Evolutionary conservation across 441 rosid genomes (phyloP).

Genomic region (Isatis lusitanica): DNA sequence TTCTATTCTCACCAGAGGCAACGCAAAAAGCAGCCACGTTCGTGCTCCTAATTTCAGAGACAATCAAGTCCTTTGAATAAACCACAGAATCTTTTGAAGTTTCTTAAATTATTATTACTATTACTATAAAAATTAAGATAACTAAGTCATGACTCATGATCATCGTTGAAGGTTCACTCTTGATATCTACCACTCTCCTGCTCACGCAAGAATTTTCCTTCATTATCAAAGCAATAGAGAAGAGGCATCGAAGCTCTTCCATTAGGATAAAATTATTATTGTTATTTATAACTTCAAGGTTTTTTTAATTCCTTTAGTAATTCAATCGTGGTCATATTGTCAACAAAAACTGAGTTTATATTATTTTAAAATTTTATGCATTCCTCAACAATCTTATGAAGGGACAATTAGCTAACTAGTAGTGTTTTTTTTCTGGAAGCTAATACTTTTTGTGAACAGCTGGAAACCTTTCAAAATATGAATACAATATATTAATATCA

Average conservation of each 20-base stretch:
- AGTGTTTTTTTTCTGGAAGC: too few species aligned
- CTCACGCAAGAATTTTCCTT: background rate
- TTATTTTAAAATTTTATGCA: background rate
- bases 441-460: too few species aligned
- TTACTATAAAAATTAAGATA: background rate
- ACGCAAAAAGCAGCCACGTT: slow-evolving; percentile 24
- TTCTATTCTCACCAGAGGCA: slow-evolving; percentile 1
- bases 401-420: background rate
- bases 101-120: background rate
- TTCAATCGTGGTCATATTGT: background rate
- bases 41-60: slow-evolving; percentile 26
- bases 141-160: slow-evolving; percentile 13
- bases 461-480: too few species aligned
- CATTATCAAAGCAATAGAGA: slow-evolving; percentile 4
- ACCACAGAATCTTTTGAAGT: slow-evolving; percentile 6
- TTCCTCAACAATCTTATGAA: slow-evolving; percentile 1
- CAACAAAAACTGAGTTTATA: background rate
- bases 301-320: background rate
- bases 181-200: slow-evolving; percentile 6
- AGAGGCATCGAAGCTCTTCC: background rate
- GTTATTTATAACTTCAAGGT: background rate
- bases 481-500: too few species aligned
- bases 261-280: background rate
- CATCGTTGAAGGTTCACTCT: slow-evolving; percentile 1
- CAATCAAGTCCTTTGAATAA: slow-evolving; percentile 12